Conservation (phyloP, 1,284 basidiomycete species). For the Cutaneotrichosporon dermatis region DNA sequence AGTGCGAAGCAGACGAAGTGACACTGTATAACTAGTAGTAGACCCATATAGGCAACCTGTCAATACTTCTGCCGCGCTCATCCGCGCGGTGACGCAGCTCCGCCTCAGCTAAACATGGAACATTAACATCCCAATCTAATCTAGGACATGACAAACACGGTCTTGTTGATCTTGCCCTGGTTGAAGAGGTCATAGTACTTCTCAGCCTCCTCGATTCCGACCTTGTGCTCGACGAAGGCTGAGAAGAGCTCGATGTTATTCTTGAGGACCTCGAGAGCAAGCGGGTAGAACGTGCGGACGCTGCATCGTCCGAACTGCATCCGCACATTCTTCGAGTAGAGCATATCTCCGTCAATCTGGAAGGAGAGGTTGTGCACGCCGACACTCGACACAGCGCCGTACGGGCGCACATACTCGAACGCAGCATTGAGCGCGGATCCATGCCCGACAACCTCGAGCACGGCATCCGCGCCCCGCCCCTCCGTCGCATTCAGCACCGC, state of each 20-base stretch:
- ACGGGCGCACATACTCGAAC: conserved; percentile 71
- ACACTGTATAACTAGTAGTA: conserved; percentile 6
- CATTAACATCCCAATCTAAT: not conserved
- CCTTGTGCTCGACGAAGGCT: conserved; percentile 42
- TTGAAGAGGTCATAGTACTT: conserved; percentile 47
- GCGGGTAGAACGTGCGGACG: conserved; percentile 70
- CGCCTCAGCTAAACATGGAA: not conserved
- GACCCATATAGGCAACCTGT: not conserved
- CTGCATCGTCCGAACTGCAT: conserved; percentile 67
- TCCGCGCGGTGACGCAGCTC: too few relatives aligned
- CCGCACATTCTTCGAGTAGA: conserved; percentile 70
- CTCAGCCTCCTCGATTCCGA: conserved; percentile 40
- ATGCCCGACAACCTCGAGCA: conserved; percentile 70
- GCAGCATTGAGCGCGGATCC: conserved; percentile 65
- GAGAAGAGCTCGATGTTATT: conserved; percentile 39
- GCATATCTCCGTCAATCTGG: conserved; percentile 47
- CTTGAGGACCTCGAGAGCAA: conserved; percentile 63
- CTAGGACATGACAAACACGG: conserved; percentile 37
- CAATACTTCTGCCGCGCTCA: too few relatives aligned
- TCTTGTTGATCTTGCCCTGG: conserved; percentile 45
- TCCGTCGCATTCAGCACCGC: conserved; percentile 35
- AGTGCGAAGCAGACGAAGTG: not conserved
- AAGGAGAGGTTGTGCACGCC: conserved; percentile 56
- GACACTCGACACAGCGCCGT: conserved; percentile 72
- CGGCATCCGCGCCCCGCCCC: conserved; percentile 50